phyloP scores from a whole-genome alignment of 805 yeast genomes.

The Osmozyma mogii region DNA sequence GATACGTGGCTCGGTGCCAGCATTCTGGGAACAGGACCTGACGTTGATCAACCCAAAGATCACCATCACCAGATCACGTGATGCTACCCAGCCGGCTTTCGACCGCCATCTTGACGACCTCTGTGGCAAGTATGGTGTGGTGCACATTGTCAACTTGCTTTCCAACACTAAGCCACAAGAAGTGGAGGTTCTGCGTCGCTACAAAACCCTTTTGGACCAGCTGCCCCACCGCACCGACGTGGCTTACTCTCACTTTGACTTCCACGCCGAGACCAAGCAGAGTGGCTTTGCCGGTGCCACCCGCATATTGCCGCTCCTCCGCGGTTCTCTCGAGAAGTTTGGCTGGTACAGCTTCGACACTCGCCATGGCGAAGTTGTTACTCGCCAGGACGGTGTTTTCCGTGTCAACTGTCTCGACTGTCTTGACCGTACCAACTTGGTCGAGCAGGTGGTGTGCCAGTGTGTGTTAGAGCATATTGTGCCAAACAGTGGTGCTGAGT shows the following conservation, averaged over 20 bases:
- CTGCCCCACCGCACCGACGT: conserved; percentile 30
- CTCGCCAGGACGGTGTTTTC: conserved; percentile 85
- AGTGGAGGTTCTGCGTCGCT: conserved; percentile 59
- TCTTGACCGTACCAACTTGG: conserved; percentile 85
- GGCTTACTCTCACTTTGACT: conserved; percentile 77
- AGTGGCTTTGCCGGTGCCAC: conserved; percentile 84
- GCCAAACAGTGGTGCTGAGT: conserved; percentile 7
- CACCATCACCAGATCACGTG: conserved; percentile 77
- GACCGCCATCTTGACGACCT: conserved; percentile 70
- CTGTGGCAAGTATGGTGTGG: conserved; percentile 71
- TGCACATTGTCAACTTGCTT: conserved; percentile 81
- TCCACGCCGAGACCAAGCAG: conserved; percentile 82
- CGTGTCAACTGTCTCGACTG: conserved; percentile 93
- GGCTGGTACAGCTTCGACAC: conserved; percentile 79
- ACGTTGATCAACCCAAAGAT: conserved; percentile 88
- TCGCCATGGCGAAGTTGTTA: conserved; percentile 41
- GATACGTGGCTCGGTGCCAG: conserved; percentile 92
- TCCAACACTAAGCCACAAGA: conserved; percentile 72
- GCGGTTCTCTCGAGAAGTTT: conserved; percentile 62
- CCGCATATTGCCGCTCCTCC: conserved; percentile 54
- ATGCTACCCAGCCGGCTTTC: conserved; percentile 89
- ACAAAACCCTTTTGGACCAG: conserved; percentile 46
- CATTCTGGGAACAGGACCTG: conserved; percentile 97
- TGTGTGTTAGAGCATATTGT: conserved; percentile 46
- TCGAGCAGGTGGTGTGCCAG: conserved; percentile 75